phyloP scores from a whole-genome alignment of 2,329 filamentous ascomycete species.

The Ascochyta viciae-villosae region DNA sequence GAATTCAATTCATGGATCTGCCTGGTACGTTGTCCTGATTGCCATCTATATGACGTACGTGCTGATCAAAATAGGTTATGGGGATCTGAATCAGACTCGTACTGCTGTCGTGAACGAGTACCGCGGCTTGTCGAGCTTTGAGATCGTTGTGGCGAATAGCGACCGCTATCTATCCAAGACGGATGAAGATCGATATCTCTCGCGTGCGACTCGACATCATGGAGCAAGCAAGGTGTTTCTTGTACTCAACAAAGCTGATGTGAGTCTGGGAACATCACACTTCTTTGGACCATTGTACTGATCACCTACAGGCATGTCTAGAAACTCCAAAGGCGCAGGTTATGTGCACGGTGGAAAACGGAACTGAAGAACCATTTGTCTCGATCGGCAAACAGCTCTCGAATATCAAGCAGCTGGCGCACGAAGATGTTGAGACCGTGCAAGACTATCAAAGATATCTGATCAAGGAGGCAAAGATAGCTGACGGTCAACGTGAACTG shows the following conservation, averaged over 20 bases:
- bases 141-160: conserved; percentile 14
- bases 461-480: neutral
- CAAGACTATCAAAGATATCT: neutral
- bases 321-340: neutral
- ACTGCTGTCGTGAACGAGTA: conserved; percentile 15
- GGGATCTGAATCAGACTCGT: conserved; percentile 23
- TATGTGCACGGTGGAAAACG: neutral
- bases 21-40: conserved; percentile 8
- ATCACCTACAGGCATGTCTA: neutral
- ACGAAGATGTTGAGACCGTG: too few species aligned
- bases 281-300: neutral
- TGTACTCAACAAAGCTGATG: conserved; percentile 22
- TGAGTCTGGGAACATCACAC: neutral
- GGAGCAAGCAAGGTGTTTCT: conserved; percentile 16
- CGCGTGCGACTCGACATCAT: neutral
- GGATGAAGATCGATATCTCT: neutral
- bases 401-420: too few species aligned
- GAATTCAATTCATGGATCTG: conserved; percentile 14
- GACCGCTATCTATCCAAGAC: conserved; percentile 4
- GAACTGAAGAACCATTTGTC: neutral
- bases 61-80: conserved; percentile 17
- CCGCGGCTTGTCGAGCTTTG: conserved; percentile 16
- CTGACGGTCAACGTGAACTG: neutral
- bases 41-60: neutral
- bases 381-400: neutral